Evolutionary conservation across 805 yeast genomes (phyloP), one percentile per base, ranked within the genome.

Genomic region (Lipomyces kockii): DNA sequence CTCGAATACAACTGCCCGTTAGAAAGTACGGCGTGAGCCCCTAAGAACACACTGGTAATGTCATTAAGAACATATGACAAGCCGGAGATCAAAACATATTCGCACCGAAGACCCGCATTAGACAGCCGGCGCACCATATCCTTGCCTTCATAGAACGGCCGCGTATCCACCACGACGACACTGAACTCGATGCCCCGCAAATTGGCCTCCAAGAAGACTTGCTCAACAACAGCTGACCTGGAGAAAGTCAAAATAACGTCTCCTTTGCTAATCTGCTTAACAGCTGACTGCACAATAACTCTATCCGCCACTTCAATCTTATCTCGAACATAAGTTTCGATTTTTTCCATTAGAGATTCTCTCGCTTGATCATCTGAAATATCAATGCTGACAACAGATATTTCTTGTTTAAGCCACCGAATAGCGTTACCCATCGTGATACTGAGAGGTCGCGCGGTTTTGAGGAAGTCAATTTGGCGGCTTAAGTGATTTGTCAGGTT

Each of bases 341-440:
- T 93, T 71, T 86, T 85, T 59, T 83, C 87, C 66, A 86, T 79
- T 65, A 95, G 82, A 46, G 83, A 80, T 14, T 76, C 78, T 76
- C 91, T 92, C 34, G 97, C 97, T 39, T 84, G 77, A 20, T 78
- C 82, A 65, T 90, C 95, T 34, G 83, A 77, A 37, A 86, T 81
- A 70, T 90, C 96, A 64, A 93, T 87, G 66, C 92, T 88, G 60
- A 94, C 86, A 55, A 85, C 83, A 0, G 97, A 87, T 64, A 95
- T 94, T 77, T 91, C 94, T 80, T 94, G 98, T 76, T 95, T 95
- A 71, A 95, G 83, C 97, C 98, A 93, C 74, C 99, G 86, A 72
- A 95, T 95, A 2, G 98, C 94, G 80, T 93, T 95, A 63, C 99
- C 99, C 99, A 95, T 95, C 0, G 97, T 86, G 1, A 93, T 90